Evolutionary conservation across 1,139 yeast genomes (phyloP).

Genomic region (Debaryomyces robertsiae): DNA sequence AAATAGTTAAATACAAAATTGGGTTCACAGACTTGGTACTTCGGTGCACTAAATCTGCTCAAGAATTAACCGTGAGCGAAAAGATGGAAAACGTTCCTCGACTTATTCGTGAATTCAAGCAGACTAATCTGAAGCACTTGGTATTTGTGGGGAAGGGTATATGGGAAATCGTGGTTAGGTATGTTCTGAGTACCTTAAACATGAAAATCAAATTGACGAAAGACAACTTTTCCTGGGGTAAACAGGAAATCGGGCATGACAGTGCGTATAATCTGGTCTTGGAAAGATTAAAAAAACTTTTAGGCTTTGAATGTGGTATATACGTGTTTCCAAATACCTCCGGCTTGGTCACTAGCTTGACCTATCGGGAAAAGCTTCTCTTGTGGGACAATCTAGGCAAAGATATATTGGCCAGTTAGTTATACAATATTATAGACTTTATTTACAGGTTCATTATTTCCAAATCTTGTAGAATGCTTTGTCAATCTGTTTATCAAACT

Average conservation of each 20-base stretch:
- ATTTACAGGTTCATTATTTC: slow-evolving; percentile 24
- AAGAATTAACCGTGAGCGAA: slow-evolving; percentile 54
- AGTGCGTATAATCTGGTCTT: slow-evolving; percentile 22
- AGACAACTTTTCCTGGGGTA: slow-evolving; percentile 54
- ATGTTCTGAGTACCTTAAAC: slow-evolving; percentile 19
- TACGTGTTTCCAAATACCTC: slow-evolving; percentile 77
- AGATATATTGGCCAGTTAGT: slow-evolving; percentile 7
- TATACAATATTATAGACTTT: slow-evolving; percentile 3
- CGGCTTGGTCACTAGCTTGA: slow-evolving; percentile 65
- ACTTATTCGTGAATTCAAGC: slow-evolving; percentile 48
- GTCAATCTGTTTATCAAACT: slow-evolving; percentile 37
- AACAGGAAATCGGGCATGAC: slow-evolving; percentile 29
- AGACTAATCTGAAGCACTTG: slow-evolving; percentile 41
- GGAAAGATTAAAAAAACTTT: slow-evolving; percentile 17
- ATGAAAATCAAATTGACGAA: slow-evolving; percentile 24
- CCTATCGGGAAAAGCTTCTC: slow-evolving; percentile 45
- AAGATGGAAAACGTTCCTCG: slow-evolving; percentile 59
- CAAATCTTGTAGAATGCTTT: slow-evolving; percentile 38
- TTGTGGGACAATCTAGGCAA: slow-evolving; percentile 45
- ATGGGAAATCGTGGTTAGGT: slow-evolving; percentile 63
- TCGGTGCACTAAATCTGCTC: slow-evolving; percentile 64
- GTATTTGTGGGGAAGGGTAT: slow-evolving; percentile 77
- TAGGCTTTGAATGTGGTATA: slow-evolving; percentile 25
- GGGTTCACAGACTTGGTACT: slow-evolving; percentile 76
- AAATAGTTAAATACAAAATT: slow-evolving; percentile 46